Evolutionary conservation across 768 basidiomycete genomes (phyloP), one percentile per base, ranked within the genome.

Genomic region (Trametes maxima): DNA sequence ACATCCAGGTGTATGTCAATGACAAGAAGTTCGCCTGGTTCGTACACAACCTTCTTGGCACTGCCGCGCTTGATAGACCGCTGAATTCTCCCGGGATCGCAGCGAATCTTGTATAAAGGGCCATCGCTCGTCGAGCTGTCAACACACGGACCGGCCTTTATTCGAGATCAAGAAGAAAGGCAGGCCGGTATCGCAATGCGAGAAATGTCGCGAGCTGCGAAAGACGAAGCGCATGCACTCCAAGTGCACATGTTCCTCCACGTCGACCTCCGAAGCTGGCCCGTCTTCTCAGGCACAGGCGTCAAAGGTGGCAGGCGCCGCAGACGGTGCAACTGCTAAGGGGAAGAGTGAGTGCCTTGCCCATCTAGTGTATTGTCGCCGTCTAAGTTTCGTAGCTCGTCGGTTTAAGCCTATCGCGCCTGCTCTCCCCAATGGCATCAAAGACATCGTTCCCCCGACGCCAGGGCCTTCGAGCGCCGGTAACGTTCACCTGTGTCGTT

Each of bases 21-120:
- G 84, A 81, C 74, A 85, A 87, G 80, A 83, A 83, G 72, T 83
- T 78, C 73, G 90, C 91, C 40, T 93, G 90, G 90, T 90, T 69
- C 37, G 78, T 71, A 33, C 50, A n/a, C 44, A 28, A 5, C 36
- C 42, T 44, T 22, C 33, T 16, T 36, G 39, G 8, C 63, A 22
- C 55, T 28, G 25, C 53, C 8, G n/a, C n/a, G 21, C 5, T 5
- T 24, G 54, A 45, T 21, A 43, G 22, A 33, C 35, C 22, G 17
- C 49, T 59, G 52, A 64, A 37, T 64, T 73, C 24, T 67, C 64
- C 39, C 52, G 21, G 28, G 36, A 14, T 37, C 36, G 21, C 68
- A 95, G 94, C 74, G 90, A 90, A 78, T 89, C 92, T 13, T 97
- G 95, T 74, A 95, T 95, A 72, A 95, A 95, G 76, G 95, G 95